Evolutionary conservation across 352 stramenopile species (phyloP), one percentile per base, ranked within the genome.

Genomic region (Globisporangium acanthophoron): DNA sequence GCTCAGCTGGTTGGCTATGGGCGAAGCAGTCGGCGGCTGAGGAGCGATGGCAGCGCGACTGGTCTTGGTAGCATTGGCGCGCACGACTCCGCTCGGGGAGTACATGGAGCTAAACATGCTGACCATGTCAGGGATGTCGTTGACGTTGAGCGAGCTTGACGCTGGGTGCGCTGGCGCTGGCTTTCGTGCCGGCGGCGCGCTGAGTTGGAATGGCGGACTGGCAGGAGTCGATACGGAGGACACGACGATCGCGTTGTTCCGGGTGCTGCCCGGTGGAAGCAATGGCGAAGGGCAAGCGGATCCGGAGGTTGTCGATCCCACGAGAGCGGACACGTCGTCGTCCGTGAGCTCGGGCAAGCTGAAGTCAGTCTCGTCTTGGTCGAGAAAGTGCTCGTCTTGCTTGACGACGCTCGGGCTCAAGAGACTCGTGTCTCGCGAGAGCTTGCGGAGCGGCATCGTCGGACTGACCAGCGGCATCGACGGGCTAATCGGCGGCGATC

Each of bases 91-190:
- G 40, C 52, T 60, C 13, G 74, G 72, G 9, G 74, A 80, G 61
- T 89, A 81, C 47, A 90, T 85, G 2, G 80, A 78, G 60, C 69
- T 88, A 45, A 88, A 88, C 52, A 92, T 56, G 50, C 73, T 78
- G 18, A 89, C 69, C 31, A 90, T 85, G 29, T 85, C 69, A 0
- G 78, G 74, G 21, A 86, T 78, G 20, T 83, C 76, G 9, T 80
- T 70, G 13, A 67, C 62, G 46, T 27, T n/a, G 55, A 71, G 63
- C 46, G 35, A 41, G n/a, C 31, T 37, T 13, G 50, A 6, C 11
- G 21, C 41, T 37, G 33, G 20, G n/a, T 5, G 43, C 9, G 43
- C 27, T 16, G 27, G 29, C 11, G 52, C 15, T 18, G 12, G 3
- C 13, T 43, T 43, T 16, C 48, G 24, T 41, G 45, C 27, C 18